Percentiles rank a stretch among this genome's conserved stretches.
phyloP scores from a whole-genome alignment of 129 eudicot genomes.

The Sambucus nigra region DNA sequence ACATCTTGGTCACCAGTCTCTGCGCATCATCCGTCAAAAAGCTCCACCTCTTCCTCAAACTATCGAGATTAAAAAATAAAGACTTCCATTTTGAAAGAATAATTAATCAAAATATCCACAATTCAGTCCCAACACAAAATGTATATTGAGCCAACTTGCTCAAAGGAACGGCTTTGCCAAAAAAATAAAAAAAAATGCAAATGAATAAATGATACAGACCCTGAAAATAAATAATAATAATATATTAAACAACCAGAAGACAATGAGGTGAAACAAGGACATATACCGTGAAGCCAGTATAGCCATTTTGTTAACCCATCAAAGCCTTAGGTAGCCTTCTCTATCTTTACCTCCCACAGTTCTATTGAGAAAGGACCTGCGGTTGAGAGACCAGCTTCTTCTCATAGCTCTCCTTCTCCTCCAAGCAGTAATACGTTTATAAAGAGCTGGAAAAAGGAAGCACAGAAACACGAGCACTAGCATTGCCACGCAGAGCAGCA shows the following conservation, averaged over 20 bases:
- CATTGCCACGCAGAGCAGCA: constrained; percentile 55
- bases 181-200: not conserved
- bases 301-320: not conserved
- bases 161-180: not conserved
- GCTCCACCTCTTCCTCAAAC: too few species aligned
- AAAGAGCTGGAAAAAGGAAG: constrained; percentile 60
- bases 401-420: constrained; percentile 35
- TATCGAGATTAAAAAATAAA: too few species aligned
- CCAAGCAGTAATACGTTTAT: constrained; percentile 52
- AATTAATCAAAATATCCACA: not conserved
- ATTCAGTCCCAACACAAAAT: not conserved
- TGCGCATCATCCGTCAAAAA: too few species aligned
- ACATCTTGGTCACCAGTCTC: too few species aligned
- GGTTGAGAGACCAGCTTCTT: constrained; percentile 54
- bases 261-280: not conserved
- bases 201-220: not conserved
- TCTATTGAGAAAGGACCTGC: constrained; percentile 43
- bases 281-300: not conserved
- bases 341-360: constrained; percentile 20
- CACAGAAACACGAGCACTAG: constrained; percentile 55
- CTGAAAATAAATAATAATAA: too few species aligned
- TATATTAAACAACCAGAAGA: too few species aligned
- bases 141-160: not conserved
- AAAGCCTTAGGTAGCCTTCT: constrained; percentile 69
- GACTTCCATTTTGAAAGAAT: not conserved